Evolutionary conservation across 805 yeast genomes (phyloP), one percentile per base, ranked within the genome.

Genomic region (Saccharomycopsis sp.): DNA sequence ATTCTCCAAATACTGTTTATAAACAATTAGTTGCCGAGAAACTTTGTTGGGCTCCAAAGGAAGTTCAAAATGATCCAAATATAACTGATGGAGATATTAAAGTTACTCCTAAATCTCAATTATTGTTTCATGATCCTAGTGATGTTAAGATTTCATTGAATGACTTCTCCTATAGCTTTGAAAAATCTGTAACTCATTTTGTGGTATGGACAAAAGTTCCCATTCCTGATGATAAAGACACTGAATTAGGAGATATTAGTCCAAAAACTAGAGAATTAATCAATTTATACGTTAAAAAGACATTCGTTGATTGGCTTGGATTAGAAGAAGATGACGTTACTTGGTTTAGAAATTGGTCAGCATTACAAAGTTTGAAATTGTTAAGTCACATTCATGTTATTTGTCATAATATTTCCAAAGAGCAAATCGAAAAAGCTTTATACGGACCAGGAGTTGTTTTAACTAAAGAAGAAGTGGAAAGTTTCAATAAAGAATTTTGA

Each of bases 321-420:
- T 53, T 64, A 13, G 51, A 57, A 5, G 51, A 62, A 21, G 60
- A 65, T 3, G 58, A 70, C 30, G 50, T 70, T 33, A 53, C 65
- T 2, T 81, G 89, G 89, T 82, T 81, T 56, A 68, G 80, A 49
- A 82, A 82, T 53, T 80, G 82, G 73, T 70, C 78, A 5, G 64
- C 69, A 5, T 55, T 82, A 31, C 92, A 82, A 54, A 78, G 86
- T 53, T 78, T 82, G 4, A 68, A 63, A 48, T 65, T 72, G 23
- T 61, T 81, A 27, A 78, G 86, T 19, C 92, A 81, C 53, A 60
- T 80, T n/a, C 92, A 81, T 56, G 71, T 80, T 2, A 51, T 81
- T n/a, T n/a, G n/a, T n/a, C n/a, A n/a, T n/a, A n/a, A n/a, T n/a
- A n/a, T n/a, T n/a, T n/a, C n/a, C n/a, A n/a, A n/a, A n/a, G n/a